Base-by-base conservation (phyloP, 2,329 filamentous ascomycete species). In the Samsoniella hepiali region DNA sequence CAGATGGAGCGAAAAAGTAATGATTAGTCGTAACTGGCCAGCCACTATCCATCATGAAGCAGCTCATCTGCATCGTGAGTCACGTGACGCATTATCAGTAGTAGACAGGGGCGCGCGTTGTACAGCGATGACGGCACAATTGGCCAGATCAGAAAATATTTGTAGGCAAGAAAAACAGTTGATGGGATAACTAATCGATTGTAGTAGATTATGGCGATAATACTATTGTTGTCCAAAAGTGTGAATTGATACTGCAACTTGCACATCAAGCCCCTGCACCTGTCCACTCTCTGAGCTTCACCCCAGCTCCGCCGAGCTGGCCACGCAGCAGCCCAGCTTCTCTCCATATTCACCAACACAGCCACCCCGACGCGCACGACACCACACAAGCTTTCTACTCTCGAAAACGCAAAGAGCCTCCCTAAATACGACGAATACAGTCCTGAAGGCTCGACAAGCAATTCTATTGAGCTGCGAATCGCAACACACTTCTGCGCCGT, bases 331-430 rank as follows among this genome's bases (percentile, higher is more conserved):
- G 49, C 38, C 31, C 47, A 62, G 40, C 38, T 42, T 22, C 34
- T 51, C 44, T 62, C 51, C 59, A 62, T 56, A 63, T 63, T 22
- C 44, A 57, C 44, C 50, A 56, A 44, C 59, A 57, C 60, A 56
- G 44, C 51, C 60, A 62, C 51, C 44, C 27, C 15, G 32, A 42
- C 51, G n/a, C 38, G 10, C 51, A 51, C 59, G 17, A 62, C 50
- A 47, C 40, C n/a, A n/a, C 58, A 45, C 22, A 36, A 15, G 27
- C 47, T n/a, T 7, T 38, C 53, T 27, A 22, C 31, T 40, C 31
- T 47, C 9, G n/a, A 36, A 31, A 29, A 47, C n/a, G 32, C 22
- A 22, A 15, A 49, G 13, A 49, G 42, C 22, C 27, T 3, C 11
- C 10, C 38, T 49, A 2, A n/a, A 29, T 10, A 29, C 40, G 40